These are phyloP conservation scores for Olyra latifolia DNA, from an alignment of 176 grass and related monocot species.

Conservation along the genomic window DNA sequence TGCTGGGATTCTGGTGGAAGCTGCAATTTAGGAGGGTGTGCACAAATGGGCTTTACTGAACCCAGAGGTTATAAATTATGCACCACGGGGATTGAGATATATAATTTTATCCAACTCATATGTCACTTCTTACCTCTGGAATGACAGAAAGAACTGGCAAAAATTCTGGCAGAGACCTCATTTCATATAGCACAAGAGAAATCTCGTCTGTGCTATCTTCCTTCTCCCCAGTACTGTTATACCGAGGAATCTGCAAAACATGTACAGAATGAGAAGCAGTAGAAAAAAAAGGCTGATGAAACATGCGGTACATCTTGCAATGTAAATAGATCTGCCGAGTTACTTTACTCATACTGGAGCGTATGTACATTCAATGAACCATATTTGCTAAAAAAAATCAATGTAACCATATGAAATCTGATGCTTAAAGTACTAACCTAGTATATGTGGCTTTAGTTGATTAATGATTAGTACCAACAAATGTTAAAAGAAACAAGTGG, in stretches of 20 bases:
- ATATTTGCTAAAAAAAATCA: too few relatives aligned
- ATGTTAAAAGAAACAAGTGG: background rate
- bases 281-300: background rate
- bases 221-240: conserved; percentile 40
- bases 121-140: conserved; percentile 59
- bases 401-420: conserved; percentile 10
- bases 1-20: conserved; percentile 78
- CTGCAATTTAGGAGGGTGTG: conserved; percentile 37
- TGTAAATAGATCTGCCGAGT: background rate
- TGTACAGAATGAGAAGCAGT: conserved; percentile 11
- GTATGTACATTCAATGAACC: background rate
- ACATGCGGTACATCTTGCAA: conserved; percentile 19
- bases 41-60: conserved; percentile 27
- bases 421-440: background rate
- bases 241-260: conserved; percentile 50
- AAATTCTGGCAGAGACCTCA: conserved; percentile 66
- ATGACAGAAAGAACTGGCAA: conserved; percentile 68
- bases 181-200: conserved; percentile 74
- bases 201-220: conserved; percentile 47
- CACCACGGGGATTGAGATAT: background rate
- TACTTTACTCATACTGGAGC: too few relatives aligned
- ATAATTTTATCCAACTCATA: background rate
- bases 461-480: background rate
- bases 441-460: background rate
- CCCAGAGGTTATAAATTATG: background rate